A percentile compares a stretch with the other conserved stretches of the same genome.
Conservation (phyloP, 169 alveolate genomes). For the Plasmodium inui region DNA sequence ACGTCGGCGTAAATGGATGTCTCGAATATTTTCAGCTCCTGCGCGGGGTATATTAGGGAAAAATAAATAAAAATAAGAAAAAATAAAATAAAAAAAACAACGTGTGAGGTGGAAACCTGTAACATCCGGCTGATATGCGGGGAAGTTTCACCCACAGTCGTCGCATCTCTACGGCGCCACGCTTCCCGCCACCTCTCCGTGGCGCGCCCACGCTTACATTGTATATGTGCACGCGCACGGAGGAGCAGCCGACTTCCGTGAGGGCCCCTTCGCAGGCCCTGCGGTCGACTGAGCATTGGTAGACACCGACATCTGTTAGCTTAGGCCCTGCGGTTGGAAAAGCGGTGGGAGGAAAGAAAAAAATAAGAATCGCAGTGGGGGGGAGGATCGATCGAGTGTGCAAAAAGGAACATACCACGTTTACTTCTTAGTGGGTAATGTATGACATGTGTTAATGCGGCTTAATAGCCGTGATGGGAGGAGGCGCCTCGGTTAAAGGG, state of each 20-base stretch:
- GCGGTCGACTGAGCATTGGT: conserved; percentile 62
- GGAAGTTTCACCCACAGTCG: not conserved
- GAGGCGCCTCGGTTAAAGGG: not conserved
- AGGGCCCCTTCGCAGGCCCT: conserved; percentile 41
- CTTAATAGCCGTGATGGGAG: not conserved
- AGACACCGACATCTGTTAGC: conserved; percentile 51
- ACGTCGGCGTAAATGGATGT: conserved; percentile 63
- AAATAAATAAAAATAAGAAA: not conserved
- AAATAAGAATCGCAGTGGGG: not conserved
- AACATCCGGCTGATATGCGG: not conserved
- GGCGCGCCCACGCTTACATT: conserved; percentile 13
- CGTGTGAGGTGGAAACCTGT: not conserved
- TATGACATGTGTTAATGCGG: not conserved
- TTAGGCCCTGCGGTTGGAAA: conserved; percentile 24
- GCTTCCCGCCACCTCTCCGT: not conserved
- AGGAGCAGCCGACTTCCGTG: conserved; percentile 38
- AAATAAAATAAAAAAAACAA: not conserved
- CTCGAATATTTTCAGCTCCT: conserved; percentile 67
- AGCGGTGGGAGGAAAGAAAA: not conserved
- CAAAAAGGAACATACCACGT: not conserved
- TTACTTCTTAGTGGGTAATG: not conserved
- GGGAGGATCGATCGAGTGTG: not conserved
- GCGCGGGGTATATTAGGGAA: not conserved
- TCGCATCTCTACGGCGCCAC: not conserved
- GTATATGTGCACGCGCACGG: conserved; percentile 66